phyloP scores from a whole-genome alignment of 805 yeast species.

The Yarrowia sp. region DNA sequence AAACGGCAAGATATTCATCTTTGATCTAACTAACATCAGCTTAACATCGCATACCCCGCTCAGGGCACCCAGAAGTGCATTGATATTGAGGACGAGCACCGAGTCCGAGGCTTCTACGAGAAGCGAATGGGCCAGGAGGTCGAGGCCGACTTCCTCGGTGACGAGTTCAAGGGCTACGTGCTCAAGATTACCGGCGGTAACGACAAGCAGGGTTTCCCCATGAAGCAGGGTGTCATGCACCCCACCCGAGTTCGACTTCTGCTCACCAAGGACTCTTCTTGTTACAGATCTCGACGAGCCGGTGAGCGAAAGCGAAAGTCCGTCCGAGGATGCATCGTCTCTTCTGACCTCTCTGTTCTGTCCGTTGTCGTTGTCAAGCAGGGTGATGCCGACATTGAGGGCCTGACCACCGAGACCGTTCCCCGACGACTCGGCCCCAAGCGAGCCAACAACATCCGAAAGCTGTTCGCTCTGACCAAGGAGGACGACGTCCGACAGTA shows the following conservation, averaged over 20 bases:
- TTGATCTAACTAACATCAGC: conserved; percentile 53
- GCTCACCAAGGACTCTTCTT: conserved; percentile 89
- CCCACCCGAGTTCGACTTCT: conserved; percentile 99
- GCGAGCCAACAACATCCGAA: conserved; percentile 99
- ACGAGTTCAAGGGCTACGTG: conserved; percentile 98
- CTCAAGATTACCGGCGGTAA: conserved; percentile 99
- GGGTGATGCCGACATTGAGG: conserved; percentile 94
- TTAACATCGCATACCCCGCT: conserved; percentile 99
- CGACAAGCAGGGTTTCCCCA: conserved; percentile 99
- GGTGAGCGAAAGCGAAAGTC: conserved; percentile 99
- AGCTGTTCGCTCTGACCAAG: conserved; percentile 97
- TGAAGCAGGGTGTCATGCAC: conserved; percentile 99
- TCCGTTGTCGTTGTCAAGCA: conserved; percentile 92
- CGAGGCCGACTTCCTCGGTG: conserved; percentile 97
- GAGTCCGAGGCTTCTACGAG: conserved; percentile 96
- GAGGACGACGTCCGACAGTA: conserved; percentile 88
- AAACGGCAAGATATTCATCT: too few species aligned
- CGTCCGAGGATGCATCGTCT: conserved; percentile 99
- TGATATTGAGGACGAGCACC: conserved; percentile 99
- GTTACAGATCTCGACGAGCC: conserved; percentile 99
- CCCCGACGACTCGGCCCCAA: conserved; percentile 99
- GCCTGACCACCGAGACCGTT: conserved; percentile 89
- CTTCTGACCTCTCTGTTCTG: conserved; percentile 92
- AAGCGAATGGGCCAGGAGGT: conserved; percentile 99
- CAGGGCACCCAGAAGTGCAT: conserved; percentile 99